A percentile compares a stretch with the other conserved stretches of the same genome.
phyloP scores from a whole-genome alignment of 805 yeast species.

The Starmera dryadoides region DNA sequence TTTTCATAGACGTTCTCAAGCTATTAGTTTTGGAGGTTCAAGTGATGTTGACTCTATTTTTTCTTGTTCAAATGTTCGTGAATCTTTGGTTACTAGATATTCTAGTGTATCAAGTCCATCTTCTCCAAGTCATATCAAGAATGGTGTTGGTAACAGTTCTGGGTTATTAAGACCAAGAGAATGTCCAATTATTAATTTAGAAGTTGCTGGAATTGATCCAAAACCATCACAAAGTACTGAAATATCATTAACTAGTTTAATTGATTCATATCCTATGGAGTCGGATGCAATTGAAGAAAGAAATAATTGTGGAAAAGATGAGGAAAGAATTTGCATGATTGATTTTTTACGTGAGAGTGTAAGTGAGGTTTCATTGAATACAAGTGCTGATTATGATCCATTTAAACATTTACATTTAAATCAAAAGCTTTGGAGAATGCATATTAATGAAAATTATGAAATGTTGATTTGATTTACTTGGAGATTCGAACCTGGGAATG shows the following conservation, averaged over 20 bases:
- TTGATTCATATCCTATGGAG: not conserved
- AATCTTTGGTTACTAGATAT: not conserved
- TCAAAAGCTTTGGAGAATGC: slow-evolving; percentile 2
- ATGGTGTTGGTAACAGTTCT: not conserved
- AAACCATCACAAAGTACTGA: slow-evolving; percentile 5
- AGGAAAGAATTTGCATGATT: slow-evolving; percentile 6
- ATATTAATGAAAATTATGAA: not conserved
- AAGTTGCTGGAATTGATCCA: slow-evolving; percentile 4
- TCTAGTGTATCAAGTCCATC: not conserved
- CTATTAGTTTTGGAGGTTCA: slow-evolving; percentile 1
- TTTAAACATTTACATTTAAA: slow-evolving; percentile 4
- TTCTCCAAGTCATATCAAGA: not conserved
- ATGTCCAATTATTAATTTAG: slow-evolving; percentile 12
- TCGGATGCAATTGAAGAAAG: not conserved
- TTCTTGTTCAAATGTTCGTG: not conserved
- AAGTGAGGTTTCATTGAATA: slow-evolving; percentile 8
- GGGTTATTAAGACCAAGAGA: not conserved
- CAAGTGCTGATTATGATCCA: slow-evolving; percentile 8
- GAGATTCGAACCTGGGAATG: no score
- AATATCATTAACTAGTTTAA: not conserved
- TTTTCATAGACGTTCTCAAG: not conserved
- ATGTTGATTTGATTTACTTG: not conserved
- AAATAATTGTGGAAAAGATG: slow-evolving; percentile 1
- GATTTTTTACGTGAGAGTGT: slow-evolving; percentile 16
- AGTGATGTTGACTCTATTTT: not conserved